Evolutionary conservation across 176 grass and related monocot species (phyloP).

Genomic region (Hsuehochloa calcarea): DNA sequence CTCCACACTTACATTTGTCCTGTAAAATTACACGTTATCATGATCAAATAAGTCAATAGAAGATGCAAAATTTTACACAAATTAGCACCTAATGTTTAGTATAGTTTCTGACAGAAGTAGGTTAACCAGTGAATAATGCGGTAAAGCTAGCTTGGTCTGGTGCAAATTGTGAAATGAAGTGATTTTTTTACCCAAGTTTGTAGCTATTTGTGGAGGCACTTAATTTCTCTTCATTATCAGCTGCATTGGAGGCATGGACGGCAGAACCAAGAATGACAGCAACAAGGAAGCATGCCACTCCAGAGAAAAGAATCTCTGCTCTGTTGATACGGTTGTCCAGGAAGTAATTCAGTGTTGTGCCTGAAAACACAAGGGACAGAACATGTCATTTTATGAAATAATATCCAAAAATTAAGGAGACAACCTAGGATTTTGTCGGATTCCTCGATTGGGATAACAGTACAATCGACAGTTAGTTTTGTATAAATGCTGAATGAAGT

Average conservation of each 20-base stretch:
- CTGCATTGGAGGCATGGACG: slow-evolving; percentile 74
- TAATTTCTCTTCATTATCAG: slow-evolving; percentile 65
- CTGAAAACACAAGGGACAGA: slow-evolving; percentile 35
- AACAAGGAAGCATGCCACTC: slow-evolving; percentile 71
- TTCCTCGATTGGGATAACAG: not conserved
- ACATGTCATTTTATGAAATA: not conserved
- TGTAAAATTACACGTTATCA: not conserved
- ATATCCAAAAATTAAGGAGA: not conserved
- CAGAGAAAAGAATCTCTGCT: slow-evolving; percentile 76
- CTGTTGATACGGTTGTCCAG: slow-evolving; percentile 70
- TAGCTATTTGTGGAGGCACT: slow-evolving; percentile 32
- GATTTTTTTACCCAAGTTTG: slow-evolving; percentile 31
- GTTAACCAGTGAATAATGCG: not conserved
- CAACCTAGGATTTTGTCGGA: not conserved
- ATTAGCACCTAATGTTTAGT: not conserved
- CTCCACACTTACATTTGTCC: slow-evolving; percentile 5
- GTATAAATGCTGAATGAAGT: not conserved
- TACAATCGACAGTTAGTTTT: not conserved
- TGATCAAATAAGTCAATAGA: not conserved
- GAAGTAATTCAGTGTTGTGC: slow-evolving; percentile 77
- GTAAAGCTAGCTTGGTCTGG: not conserved
- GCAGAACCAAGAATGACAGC: slow-evolving; percentile 75
- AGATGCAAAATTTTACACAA: not conserved
- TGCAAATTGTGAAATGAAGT: not conserved
- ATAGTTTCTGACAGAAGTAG: not conserved